These are phyloP conservation scores for Mediolabrus comicus DNA, from an alignment of 108 stramenopile species.

Conservation along the genomic window DNA sequence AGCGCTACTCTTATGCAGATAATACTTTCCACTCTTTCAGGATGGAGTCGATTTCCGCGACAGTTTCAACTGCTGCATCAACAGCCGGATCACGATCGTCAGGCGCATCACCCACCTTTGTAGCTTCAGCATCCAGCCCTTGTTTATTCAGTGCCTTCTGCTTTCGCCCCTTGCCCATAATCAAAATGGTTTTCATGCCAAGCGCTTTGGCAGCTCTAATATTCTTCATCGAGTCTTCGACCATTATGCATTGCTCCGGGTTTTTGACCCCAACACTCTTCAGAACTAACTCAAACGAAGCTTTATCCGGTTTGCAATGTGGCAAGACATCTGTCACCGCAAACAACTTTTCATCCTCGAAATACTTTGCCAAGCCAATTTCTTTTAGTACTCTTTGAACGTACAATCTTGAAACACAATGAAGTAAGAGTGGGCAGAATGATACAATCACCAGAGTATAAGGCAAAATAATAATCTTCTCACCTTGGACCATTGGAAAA, in stretches of 20 bases:
- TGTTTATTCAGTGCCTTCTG: background rate
- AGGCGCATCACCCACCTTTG: constrained; percentile 55
- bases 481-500: constrained; percentile 85
- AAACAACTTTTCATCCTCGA: constrained; percentile 62
- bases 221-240: constrained; percentile 91
- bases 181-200: constrained; percentile 77
- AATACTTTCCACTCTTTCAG: constrained; percentile 52
- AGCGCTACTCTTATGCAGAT: background rate
- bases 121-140: constrained; percentile 44
- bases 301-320: constrained; percentile 80
- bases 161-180: constrained; percentile 50
- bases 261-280: constrained; percentile 34
- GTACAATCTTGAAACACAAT: no score
- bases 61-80: constrained; percentile 56
- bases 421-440: no score
- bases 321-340: constrained; percentile 84
- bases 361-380: constrained; percentile 57
- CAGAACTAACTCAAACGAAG: constrained; percentile 68
- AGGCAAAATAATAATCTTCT: no score
- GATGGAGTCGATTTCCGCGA: constrained; percentile 50
- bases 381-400: constrained; percentile 58
- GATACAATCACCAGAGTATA: no score
- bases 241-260: constrained; percentile 72
- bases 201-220: constrained; percentile 64
- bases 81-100: constrained; percentile 64